Percentiles rank a stretch among this genome's conserved stretches.
These are phyloP conservation scores for Darksidea phi DNA, from an alignment of 495 filamentous ascomycete species.

Conservation along the genomic window DNA sequence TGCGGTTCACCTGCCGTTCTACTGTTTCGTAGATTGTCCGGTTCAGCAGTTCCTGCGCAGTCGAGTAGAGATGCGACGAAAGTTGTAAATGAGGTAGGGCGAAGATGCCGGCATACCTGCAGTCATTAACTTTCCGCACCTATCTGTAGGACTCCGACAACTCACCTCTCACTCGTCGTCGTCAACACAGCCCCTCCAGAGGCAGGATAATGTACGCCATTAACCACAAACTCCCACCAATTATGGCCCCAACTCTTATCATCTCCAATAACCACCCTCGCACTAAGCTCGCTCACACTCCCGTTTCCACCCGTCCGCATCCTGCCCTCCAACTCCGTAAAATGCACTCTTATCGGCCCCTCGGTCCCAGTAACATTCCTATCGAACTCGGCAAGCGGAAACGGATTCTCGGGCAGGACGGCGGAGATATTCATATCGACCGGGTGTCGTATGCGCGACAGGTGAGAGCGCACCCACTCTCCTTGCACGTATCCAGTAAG, in stretches of 20 bases:
- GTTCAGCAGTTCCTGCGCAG: conserved; percentile 66
- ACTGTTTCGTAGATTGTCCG: conserved; percentile 67
- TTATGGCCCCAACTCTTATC: conserved; percentile 47
- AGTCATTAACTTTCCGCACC: background rate
- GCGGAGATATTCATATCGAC: conserved; percentile 54
- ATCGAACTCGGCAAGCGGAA: conserved; percentile 32
- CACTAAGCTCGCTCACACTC: conserved; percentile 54
- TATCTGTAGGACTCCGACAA: background rate
- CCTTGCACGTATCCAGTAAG: conserved; percentile 74
- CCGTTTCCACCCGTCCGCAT: conserved; percentile 20
- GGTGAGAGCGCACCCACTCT: conserved; percentile 65
- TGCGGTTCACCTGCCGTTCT: conserved; percentile 56
- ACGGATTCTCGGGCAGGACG: conserved; percentile 43
- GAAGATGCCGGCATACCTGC: conserved; percentile 76
- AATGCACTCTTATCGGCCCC: conserved; percentile 30
- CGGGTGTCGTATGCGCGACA: conserved; percentile 42
- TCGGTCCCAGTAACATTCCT: conserved; percentile 36
- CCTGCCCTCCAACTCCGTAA: conserved; percentile 22
- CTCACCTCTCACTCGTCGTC: conserved; percentile 80
- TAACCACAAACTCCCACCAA: conserved; percentile 68
- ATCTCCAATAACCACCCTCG: conserved; percentile 68
- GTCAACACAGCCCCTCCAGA: conserved; percentile 74
- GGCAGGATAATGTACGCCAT: conserved; percentile 79
- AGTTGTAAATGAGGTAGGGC: conserved; percentile 79
- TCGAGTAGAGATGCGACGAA: conserved; percentile 61